Base-by-base conservation (phyloP, 2,329 filamentous ascomycete species). In the Elsinoe necatrix region DNA sequence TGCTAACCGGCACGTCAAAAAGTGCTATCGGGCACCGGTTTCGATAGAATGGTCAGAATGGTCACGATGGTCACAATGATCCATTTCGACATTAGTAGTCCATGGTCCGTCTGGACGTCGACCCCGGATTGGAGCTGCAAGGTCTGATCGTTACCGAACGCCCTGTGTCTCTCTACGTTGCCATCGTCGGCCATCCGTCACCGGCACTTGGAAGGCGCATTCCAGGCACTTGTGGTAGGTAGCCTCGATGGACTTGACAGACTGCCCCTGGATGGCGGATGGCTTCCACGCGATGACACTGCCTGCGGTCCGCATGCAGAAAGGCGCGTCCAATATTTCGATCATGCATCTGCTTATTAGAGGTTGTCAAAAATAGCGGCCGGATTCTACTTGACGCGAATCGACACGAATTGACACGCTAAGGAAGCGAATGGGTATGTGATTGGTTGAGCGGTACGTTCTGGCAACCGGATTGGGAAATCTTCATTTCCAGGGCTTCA, bases 11-110 rank as follows among this genome's bases (percentile, higher is more conserved):
- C n/a, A n/a, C n/a, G 45, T 20, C 45, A 16, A 35, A 35, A 31
- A 25, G 29, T 50, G 18, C 25, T n/a, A 12, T 18, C 11, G 41
- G 11, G 18, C 41, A 25, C 25, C 20, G 41, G n/a, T 50, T 50
- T 50, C 45, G 27, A 50, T 50, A 50, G 45, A 31, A 50, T 35
- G 45, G 43, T 47, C 21, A 50, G 45, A 31, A 50, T 35, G 45
- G 43, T 47, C 21, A n/a, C n/a, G 18, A 29, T 29, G 27, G 45
- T 35, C 25, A 35, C 27, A 21, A 29, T 18, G 45, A 8, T 18
- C 7, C 34, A 25, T 31, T 9, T 7, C 23, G 45, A 34, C 27
- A 7, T 9, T 9, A 14, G 34, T n/a, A 37, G 34, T 37, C 34
- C 34, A 37, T 37, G 34, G 34, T 37, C 14, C 14, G 34, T n/a